Percentiles rank a stretch among this genome's conserved stretches.
Conservation (phyloP, 176 grass and related monocot genomes). For the Oryza rufipogon region DNA sequence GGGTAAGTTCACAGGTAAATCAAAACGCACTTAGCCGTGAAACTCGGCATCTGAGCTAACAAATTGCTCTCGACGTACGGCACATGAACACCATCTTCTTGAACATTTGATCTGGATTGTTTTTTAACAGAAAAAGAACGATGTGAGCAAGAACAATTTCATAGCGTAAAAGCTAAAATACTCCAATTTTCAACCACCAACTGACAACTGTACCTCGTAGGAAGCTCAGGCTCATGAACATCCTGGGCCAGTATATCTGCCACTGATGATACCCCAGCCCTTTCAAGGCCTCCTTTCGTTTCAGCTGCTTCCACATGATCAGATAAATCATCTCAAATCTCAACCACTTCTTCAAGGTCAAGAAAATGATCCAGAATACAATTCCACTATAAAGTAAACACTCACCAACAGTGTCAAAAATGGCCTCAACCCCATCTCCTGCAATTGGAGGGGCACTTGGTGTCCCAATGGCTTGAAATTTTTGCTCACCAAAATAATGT, state of each 20-base stretch:
- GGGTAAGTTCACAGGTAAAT: conserved; percentile 20
- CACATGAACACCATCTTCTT: conserved; percentile 47
- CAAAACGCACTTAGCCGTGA: conserved; percentile 64
- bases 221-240: conserved; percentile 52
- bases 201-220: conserved; percentile 40
- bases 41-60: conserved; percentile 65
- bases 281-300: conserved; percentile 39
- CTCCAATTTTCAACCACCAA: neutral
- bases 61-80: conserved; percentile 52
- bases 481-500: conserved; percentile 40
- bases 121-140: conserved; percentile 19
- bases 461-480: conserved; percentile 46
- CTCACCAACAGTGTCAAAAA: conserved; percentile 53
- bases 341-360: conserved; percentile 17
- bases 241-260: conserved; percentile 49
- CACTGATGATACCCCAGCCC: conserved; percentile 42
- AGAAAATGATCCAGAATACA: neutral
- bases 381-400: neutral
- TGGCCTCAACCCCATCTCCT: conserved; percentile 46
- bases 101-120: conserved; percentile 45
- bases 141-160: neutral
- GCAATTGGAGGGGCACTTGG: conserved; percentile 90
- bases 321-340: neutral
- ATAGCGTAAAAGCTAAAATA: conserved; percentile 13
- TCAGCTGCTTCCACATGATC: conserved; percentile 27